Percentiles rank a stretch among this genome's conserved stretches.
Conservation (phyloP, 768 basidiomycete genomes). For the Auriscalpium microsporum region DNA sequence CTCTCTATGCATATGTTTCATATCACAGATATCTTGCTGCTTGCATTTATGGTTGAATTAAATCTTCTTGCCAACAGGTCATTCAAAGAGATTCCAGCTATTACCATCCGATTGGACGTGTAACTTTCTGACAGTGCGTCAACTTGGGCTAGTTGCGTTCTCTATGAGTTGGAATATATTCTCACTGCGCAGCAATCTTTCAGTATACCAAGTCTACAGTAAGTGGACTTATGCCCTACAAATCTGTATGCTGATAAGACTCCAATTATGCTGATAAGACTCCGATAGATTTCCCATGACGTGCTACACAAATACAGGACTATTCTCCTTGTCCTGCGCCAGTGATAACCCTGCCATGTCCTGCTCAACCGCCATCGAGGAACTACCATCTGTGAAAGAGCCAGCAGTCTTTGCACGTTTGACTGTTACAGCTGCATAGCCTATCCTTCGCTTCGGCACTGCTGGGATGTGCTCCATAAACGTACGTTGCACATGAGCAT, state of each 20-base stretch:
- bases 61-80: not conserved
- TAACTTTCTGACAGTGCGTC: not conserved
- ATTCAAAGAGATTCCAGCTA: not conserved
- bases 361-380: not conserved
- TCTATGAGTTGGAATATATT: no score
- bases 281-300: no score
- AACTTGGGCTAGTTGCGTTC: not conserved
- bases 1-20: no score
- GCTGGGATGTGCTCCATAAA: not conserved
- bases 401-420: not conserved
- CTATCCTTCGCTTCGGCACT: not conserved
- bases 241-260: not conserved
- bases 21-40: not conserved
- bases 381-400: not conserved
- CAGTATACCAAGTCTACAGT: no score
- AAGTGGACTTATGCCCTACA: not conserved
- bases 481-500: not conserved
- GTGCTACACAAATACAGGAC: not conserved
- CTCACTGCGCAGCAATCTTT: no score
- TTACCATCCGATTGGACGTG: not conserved
- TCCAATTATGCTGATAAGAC: not conserved
- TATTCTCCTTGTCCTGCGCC: not conserved
- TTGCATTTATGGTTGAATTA: not conserved
- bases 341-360: no score
- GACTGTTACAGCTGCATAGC: not conserved